phyloP scores from a whole-genome alignment of 2,329 filamentous ascomycete species.

The Verticillium nubilum region DNA sequence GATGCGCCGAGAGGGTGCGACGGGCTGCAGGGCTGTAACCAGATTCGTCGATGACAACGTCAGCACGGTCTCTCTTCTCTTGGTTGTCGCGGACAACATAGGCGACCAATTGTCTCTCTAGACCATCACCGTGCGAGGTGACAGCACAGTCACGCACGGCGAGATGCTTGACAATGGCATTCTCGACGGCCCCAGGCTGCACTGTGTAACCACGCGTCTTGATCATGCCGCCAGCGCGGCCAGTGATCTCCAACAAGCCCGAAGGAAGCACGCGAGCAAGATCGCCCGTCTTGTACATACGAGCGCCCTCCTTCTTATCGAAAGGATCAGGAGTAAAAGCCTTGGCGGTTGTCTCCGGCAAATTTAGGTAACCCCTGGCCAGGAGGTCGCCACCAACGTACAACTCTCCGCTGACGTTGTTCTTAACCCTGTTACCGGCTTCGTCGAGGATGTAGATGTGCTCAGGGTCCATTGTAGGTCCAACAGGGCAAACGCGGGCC shows the following conservation, averaged over 20 bases:
- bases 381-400: slow-evolving; percentile 70
- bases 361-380: slow-evolving; percentile 72
- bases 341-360: slow-evolving; percentile 70
- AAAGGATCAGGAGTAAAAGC: slow-evolving; percentile 66
- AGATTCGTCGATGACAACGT: slow-evolving; percentile 61
- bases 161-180: slow-evolving; percentile 62
- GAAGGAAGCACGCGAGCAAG: slow-evolving; percentile 61
- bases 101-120: slow-evolving; percentile 70
- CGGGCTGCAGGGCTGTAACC: slow-evolving; percentile 67
- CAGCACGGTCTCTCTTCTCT: slow-evolving; percentile 48
- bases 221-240: slow-evolving; percentile 73
- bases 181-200: slow-evolving; percentile 71
- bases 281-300: slow-evolving; percentile 73
- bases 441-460: slow-evolving; percentile 71
- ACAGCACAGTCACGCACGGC: slow-evolving; percentile 69
- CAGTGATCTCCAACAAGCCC: slow-evolving; percentile 69
- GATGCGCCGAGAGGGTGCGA: slow-evolving; percentile 55
- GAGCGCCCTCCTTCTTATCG: slow-evolving; percentile 49
- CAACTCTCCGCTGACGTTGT: slow-evolving; percentile 64
- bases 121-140: slow-evolving; percentile 66
- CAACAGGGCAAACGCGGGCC: slow-evolving; percentile 66
- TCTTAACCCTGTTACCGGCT: slow-evolving; percentile 55
- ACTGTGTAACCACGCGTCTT: slow-evolving; percentile 76
- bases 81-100: slow-evolving; percentile 68
- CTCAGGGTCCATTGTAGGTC: slow-evolving; percentile 60